A percentile compares a stretch with the other conserved stretches of the same genome.
Evolutionary conservation across 2,329 filamentous ascomycete genomes (phyloP).

Genomic region (Aspergillus pseudoviridinutans): DNA sequence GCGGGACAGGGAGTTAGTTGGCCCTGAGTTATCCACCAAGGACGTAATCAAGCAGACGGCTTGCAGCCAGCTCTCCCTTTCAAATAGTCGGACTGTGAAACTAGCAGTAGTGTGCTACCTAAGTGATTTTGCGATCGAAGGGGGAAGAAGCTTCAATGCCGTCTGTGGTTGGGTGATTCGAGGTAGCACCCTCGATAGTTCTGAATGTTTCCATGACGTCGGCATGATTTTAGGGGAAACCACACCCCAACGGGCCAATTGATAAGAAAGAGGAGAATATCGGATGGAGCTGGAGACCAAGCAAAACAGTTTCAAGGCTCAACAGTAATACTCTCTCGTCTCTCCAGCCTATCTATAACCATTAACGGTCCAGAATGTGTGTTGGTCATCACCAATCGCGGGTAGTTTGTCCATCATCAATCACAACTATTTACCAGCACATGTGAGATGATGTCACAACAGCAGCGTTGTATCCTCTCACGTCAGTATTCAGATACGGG

Average conservation of each 20-base stretch:
- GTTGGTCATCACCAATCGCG: neutral
- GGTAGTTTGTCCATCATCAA: neutral
- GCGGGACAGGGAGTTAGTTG: neutral
- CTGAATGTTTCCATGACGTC: neutral
- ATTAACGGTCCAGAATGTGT: neutral
- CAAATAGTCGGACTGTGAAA: neutral
- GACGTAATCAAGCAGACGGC: neutral
- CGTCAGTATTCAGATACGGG: neutral
- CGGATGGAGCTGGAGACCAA: neutral
- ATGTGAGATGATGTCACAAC: constrained; percentile 19
- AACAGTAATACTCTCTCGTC: neutral
- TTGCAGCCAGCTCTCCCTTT: neutral
- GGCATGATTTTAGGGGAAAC: neutral
- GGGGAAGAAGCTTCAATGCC: neutral
- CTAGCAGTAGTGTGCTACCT: neutral
- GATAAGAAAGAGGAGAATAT: neutral
- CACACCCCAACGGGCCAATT: neutral
- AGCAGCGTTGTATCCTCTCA: neutral
- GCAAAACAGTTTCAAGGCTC: neutral
- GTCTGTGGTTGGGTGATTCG: neutral
- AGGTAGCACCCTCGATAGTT: neutral
- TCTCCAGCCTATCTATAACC: neutral
- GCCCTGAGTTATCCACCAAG: neutral
- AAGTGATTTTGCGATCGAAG: neutral
- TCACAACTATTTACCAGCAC: neutral